Conservation (phyloP, 345 rosid genomes). For the Eutrema yunnanense region DNA sequence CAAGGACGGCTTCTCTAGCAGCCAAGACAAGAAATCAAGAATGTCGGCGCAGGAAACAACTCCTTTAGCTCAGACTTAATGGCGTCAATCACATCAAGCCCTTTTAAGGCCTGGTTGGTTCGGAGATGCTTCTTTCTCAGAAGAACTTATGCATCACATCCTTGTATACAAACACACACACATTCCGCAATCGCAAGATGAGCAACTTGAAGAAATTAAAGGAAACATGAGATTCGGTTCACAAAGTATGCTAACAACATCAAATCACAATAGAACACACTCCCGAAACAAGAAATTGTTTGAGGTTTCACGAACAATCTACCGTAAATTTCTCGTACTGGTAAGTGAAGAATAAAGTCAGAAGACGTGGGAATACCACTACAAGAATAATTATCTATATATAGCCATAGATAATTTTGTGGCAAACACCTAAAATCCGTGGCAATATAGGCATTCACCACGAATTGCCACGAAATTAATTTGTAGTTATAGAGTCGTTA, state of each 20-base stretch:
- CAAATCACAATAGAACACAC: not conserved
- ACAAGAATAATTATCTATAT: no score
- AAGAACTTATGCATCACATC: constrained; percentile 66
- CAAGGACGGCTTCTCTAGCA: constrained; percentile 56
- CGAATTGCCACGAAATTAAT: no score
- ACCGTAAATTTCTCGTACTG: no score
- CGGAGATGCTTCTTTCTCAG: constrained; percentile 65
- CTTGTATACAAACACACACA: constrained; percentile 25
- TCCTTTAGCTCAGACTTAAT: constrained; percentile 58
- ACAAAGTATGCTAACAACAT: not conserved
- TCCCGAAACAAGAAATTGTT: no score
- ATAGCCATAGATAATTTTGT: no score
- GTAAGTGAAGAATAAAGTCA: no score
- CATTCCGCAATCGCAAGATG: not conserved
- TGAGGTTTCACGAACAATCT: no score
- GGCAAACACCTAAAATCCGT: no score
- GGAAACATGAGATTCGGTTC: not conserved
- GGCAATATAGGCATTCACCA: no score
- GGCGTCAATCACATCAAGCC: constrained; percentile 54
- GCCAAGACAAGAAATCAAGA: constrained; percentile 43
- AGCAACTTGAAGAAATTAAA: not conserved
- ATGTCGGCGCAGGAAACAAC: constrained; percentile 67
- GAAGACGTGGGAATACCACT: no score
- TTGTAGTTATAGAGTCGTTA: no score
- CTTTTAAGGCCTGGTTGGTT: constrained; percentile 41